Evolutionary conservation across 2,329 filamentous ascomycete genomes (phyloP).

Genomic region (Claviceps pusilla): DNA sequence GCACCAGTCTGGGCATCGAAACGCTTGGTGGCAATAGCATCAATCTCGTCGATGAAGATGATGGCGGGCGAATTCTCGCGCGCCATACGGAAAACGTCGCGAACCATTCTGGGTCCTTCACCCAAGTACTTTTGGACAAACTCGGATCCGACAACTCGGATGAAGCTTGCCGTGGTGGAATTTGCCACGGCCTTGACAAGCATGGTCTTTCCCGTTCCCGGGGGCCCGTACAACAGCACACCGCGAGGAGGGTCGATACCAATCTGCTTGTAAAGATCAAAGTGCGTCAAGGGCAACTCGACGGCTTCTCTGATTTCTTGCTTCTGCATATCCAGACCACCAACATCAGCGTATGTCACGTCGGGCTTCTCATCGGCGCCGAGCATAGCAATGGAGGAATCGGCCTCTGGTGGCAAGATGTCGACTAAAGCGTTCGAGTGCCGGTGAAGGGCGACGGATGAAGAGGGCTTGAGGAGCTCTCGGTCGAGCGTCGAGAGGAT

Average conservation of each 20-base stretch:
- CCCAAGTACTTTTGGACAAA: conserved; percentile 98
- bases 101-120: conserved; percentile 95
- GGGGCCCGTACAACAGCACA: conserved; percentile 89
- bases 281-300: conserved; percentile 90
- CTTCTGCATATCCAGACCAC: conserved; percentile 98
- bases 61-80: conserved; percentile 95
- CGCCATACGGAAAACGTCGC: conserved; percentile 97
- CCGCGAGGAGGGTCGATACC: conserved; percentile 95
- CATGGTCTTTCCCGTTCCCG: conserved; percentile 94
- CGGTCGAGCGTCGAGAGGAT: conserved; percentile 97
- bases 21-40: conserved; percentile 96
- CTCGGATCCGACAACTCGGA: conserved; percentile 93
- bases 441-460: conserved; percentile 90
- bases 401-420: conserved; percentile 94
- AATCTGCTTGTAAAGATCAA: conserved; percentile 97
- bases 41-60: conserved; percentile 99
- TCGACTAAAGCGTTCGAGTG: conserved; percentile 98
- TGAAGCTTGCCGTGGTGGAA: conserved; percentile 94
- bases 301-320: conserved; percentile 98
- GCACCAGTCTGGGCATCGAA: conserved; percentile 98
- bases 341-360: conserved; percentile 93
- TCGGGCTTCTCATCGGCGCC: conserved; percentile 95
- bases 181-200: conserved; percentile 97
- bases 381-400: conserved; percentile 97
- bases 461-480: conserved; percentile 93